These are phyloP conservation scores for Cymbopogon citratus DNA, from an alignment of 176 grass and related monocot genomes.

Conservation along the genomic window DNA sequence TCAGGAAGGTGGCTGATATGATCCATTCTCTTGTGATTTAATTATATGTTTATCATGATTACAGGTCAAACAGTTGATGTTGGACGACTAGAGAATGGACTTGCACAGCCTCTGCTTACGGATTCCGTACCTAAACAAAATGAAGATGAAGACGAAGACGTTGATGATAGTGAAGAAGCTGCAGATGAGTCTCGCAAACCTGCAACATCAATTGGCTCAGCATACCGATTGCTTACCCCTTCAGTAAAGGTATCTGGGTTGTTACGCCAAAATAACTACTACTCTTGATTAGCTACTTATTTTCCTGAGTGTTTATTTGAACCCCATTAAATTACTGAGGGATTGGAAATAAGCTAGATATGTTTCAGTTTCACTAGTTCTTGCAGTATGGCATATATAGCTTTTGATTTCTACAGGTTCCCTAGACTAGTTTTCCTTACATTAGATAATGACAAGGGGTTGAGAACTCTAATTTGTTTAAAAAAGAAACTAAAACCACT, in stretches of 20 bases:
- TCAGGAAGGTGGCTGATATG: background rate
- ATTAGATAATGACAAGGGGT: background rate
- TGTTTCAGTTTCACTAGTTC: background rate
- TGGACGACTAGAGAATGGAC: conserved; percentile 65
- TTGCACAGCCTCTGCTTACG: conserved; percentile 61
- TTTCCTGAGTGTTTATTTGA: background rate
- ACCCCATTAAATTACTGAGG: background rate
- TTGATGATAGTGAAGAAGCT: conserved; percentile 64
- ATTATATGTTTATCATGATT: conserved; percentile 9
- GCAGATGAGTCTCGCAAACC: conserved; percentile 58
- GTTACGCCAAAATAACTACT: background rate
- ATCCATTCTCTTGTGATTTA: background rate
- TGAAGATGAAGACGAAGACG: conserved; percentile 65
- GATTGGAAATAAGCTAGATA: background rate
- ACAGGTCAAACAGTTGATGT: conserved; percentile 51
- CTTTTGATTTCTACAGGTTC: background rate
- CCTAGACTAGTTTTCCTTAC: background rate
- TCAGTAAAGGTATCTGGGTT: conserved; percentile 68
- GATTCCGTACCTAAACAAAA: conserved; percentile 52
- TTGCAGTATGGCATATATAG: background rate
- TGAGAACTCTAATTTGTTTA: background rate
- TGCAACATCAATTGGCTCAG: conserved; percentile 76
- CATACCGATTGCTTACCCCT: conserved; percentile 94
- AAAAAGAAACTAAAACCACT: background rate
- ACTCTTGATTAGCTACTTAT: background rate